These are phyloP conservation scores for Hyphopichia wangnamkhiaoensis DNA, from an alignment of 1,139 yeast genomes.

Conservation along the genomic window DNA sequence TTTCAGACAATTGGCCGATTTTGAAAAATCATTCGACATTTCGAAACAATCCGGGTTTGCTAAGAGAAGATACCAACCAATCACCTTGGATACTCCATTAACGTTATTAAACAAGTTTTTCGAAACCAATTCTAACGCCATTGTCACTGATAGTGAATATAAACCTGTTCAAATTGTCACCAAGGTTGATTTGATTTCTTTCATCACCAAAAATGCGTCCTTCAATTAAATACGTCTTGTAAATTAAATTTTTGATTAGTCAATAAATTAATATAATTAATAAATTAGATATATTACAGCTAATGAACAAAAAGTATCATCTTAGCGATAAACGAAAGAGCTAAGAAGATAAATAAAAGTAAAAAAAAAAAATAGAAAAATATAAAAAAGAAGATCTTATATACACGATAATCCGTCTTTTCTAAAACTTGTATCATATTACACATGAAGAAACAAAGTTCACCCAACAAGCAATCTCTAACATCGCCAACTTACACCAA, in stretches of 20 bases:
- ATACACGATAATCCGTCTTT: too few species aligned
- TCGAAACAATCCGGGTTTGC: conserved; percentile 60
- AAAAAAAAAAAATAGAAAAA: too few species aligned
- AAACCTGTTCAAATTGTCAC: conserved; percentile 85
- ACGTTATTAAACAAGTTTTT: conserved; percentile 74
- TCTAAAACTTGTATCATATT: too few species aligned
- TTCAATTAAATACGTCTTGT: conserved; percentile 7
- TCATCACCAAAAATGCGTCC: conserved; percentile 45
- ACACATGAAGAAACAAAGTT: too few species aligned
- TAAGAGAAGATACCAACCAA: conserved; percentile 66
- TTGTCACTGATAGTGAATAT: conserved; percentile 70
- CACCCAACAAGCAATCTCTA: too few species aligned
- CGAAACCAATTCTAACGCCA: conserved; percentile 84
- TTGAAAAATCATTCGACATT: conserved; percentile 66
- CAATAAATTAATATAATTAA: too few species aligned
- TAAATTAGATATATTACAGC: too few species aligned
- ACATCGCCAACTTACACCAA: background rate
- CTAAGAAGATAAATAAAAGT: too few species aligned
- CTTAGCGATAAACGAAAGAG: too few species aligned
- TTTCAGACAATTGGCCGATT: conserved; percentile 71
- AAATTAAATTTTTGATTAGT: background rate
- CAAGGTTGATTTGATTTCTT: conserved; percentile 80
- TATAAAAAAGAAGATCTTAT: too few species aligned
- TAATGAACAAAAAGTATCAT: too few species aligned
- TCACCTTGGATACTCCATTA: conserved; percentile 69